Percentiles rank a stretch among this genome's conserved stretches.
Conservation (phyloP, 371 early-diverging fungal species). For the Mucor circinelloides region DNA sequence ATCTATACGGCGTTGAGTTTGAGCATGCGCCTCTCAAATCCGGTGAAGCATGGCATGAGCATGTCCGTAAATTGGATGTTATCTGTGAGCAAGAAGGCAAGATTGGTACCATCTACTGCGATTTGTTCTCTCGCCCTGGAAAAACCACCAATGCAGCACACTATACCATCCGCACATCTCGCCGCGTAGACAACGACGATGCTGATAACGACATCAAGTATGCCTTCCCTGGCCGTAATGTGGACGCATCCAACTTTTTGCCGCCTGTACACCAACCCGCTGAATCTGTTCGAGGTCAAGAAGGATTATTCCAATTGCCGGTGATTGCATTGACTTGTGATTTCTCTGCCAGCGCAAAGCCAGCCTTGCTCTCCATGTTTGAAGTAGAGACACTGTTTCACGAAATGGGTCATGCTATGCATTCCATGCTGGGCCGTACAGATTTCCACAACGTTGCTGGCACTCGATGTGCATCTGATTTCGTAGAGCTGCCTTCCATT, state of each 20-base stretch:
- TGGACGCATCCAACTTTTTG: conserved; percentile 27
- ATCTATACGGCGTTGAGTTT: conserved; percentile 85
- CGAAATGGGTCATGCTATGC: conserved; percentile 99
- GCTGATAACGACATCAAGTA: conserved; percentile 43
- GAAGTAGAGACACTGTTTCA: conserved; percentile 97
- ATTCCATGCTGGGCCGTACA: conserved; percentile 94
- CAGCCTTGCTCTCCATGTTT: conserved; percentile 61
- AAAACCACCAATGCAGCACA: conserved; percentile 92
- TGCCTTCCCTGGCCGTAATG: conserved; percentile 44
- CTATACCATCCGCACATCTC: conserved; percentile 91
- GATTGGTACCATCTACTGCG: conserved; percentile 93
- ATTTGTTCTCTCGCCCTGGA: conserved; percentile 75
- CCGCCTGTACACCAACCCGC: conserved; percentile 26
- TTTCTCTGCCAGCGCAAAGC: conserved; percentile 45
- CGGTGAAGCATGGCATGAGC: conserved; percentile 88
- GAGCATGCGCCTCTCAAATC: conserved; percentile 62
- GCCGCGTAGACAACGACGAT: conserved; percentile 85
- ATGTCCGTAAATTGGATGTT: conserved; percentile 87
- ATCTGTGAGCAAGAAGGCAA: conserved; percentile 81
- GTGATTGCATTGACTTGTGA: conserved; percentile 80
- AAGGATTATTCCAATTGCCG: conserved; percentile 70
- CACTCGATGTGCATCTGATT: conserved; percentile 93
- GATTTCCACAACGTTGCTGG: conserved; percentile 94
- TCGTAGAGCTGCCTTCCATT: conserved; percentile 96
- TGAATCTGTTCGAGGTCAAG: conserved; percentile 44